These are phyloP conservation scores for Tephrocybe sp. DNA, from an alignment of 768 basidiomycete species.

Conservation along the genomic window DNA sequence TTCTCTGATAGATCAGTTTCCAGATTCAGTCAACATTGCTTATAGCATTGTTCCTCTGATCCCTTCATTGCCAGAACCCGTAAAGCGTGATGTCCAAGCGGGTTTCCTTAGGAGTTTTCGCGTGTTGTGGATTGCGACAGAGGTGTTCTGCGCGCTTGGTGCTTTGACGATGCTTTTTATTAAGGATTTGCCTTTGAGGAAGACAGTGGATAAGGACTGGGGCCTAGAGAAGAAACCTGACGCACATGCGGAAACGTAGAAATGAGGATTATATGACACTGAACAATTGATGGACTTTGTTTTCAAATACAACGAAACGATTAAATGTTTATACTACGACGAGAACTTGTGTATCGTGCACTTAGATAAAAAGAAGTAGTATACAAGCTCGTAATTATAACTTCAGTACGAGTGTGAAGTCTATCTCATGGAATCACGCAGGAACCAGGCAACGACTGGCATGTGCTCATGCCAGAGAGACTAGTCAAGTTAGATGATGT, in stretches of 20 bases:
- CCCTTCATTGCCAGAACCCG: conserved; percentile 26
- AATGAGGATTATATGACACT: too few species aligned
- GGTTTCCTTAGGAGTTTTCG: conserved; percentile 15
- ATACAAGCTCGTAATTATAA: too few species aligned
- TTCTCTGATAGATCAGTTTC: conserved; percentile 32
- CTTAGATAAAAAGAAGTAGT: too few species aligned
- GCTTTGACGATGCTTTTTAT: conserved; percentile 3
- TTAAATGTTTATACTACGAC: too few species aligned
- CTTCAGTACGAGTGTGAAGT: too few species aligned
- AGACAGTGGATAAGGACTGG: conserved; percentile 10
- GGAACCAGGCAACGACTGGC: too few species aligned
- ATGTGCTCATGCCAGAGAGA: too few species aligned
- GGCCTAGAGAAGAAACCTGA: background rate
- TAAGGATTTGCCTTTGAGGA: conserved; percentile 7
- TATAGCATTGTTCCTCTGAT: conserved; percentile 46
- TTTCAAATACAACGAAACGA: too few species aligned
- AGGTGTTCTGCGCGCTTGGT: conserved; percentile 9
- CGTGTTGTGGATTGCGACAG: conserved; percentile 12
- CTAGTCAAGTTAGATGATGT: too few species aligned
- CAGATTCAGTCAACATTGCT: conserved; percentile 36
- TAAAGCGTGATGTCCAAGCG: conserved; percentile 12
- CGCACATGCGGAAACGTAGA: background rate
- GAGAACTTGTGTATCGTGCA: too few species aligned
- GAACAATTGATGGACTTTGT: too few species aligned
- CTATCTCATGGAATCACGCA: too few species aligned